Percentiles rank a stretch among this genome's conserved stretches.
Conservation (phyloP, 768 basidiomycete species). For the Termitomyces sp. region DNA sequence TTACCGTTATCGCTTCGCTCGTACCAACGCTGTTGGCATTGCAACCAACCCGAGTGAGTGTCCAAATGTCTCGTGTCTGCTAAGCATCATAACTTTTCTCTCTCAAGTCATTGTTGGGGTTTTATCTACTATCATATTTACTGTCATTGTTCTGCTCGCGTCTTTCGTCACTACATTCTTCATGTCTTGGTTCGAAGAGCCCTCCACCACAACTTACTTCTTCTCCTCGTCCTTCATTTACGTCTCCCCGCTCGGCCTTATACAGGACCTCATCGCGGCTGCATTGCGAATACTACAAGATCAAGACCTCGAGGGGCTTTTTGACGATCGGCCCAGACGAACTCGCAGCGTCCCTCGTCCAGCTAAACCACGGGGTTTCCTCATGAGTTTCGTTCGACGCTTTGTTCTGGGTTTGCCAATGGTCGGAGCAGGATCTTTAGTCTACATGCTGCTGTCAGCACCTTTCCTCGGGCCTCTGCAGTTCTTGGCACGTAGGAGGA, state of each 20-base stretch:
- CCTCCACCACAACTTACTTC: slow-evolving; percentile 28
- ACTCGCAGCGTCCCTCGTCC: slow-evolving; percentile 30
- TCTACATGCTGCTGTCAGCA: slow-evolving; percentile 63
- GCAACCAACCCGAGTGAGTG: slow-evolving; percentile 69
- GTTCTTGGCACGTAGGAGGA: slow-evolving; percentile 62
- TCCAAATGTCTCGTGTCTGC: not conserved
- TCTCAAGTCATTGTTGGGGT: slow-evolving; percentile 56
- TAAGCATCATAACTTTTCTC: slow-evolving; percentile 1
- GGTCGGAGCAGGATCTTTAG: slow-evolving; percentile 69
- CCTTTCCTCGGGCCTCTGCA: slow-evolving; percentile 65
- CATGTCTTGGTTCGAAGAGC: slow-evolving; percentile 55
- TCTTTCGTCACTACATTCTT: slow-evolving; percentile 68
- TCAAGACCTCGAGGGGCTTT: slow-evolving; percentile 36
- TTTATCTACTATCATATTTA: slow-evolving; percentile 57
- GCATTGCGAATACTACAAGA: slow-evolving; percentile 54
- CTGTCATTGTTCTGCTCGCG: slow-evolving; percentile 56
- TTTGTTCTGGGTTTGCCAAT: slow-evolving; percentile 74
- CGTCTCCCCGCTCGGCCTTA: slow-evolving; percentile 51
- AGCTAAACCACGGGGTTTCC: slow-evolving; percentile 28
- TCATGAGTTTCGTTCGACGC: slow-evolving; percentile 57
- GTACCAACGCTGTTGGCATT: slow-evolving; percentile 64
- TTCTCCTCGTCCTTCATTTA: slow-evolving; percentile 35
- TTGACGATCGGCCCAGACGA: slow-evolving; percentile 24
- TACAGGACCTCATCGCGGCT: slow-evolving; percentile 55
- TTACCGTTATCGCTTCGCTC: slow-evolving; percentile 70